These are phyloP conservation scores for Penicillium brevicompactum DNA, from an alignment of 2,329 filamentous ascomycete species.

Conservation along the genomic window DNA sequence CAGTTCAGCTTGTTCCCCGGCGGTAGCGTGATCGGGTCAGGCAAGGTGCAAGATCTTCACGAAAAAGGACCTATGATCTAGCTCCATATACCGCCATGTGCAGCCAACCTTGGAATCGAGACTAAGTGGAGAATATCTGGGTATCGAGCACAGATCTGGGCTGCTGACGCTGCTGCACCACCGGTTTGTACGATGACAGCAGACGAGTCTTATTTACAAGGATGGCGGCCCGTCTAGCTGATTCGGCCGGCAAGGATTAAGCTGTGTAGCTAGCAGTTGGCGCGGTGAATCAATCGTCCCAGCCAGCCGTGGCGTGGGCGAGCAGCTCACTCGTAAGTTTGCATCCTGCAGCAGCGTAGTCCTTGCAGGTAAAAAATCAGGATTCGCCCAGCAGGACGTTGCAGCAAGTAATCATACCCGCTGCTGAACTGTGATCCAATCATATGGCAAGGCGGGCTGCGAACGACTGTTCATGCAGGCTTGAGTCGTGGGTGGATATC, in stretches of 20 bases:
- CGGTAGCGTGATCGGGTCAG: background rate
- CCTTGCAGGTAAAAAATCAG: slow-evolving; percentile 6
- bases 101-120: background rate
- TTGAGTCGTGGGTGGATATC: slow-evolving; percentile 4
- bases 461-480: slow-evolving; percentile 25
- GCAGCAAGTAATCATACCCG: slow-evolving; percentile 3
- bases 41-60: slow-evolving; percentile 6
- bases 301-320: background rate
- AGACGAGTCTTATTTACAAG: slow-evolving; percentile 1
- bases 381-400: background rate
- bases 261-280: slow-evolving; percentile 1
- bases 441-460: slow-evolving; percentile 1
- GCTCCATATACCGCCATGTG: slow-evolving; percentile 4
- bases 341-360: background rate
- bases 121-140: background rate
- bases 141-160: background rate
- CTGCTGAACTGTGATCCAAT: slow-evolving; percentile 2
- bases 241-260: slow-evolving; percentile 3
- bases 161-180: background rate
- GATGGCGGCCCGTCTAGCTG: background rate
- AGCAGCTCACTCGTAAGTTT: background rate
- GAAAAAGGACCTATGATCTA: background rate
- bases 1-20: background rate
- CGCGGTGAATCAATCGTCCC: background rate
- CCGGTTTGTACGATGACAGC: background rate